phyloP scores from a whole-genome alignment of 768 basidiomycete genomes.

The Podaxis carcinomalis region DNA sequence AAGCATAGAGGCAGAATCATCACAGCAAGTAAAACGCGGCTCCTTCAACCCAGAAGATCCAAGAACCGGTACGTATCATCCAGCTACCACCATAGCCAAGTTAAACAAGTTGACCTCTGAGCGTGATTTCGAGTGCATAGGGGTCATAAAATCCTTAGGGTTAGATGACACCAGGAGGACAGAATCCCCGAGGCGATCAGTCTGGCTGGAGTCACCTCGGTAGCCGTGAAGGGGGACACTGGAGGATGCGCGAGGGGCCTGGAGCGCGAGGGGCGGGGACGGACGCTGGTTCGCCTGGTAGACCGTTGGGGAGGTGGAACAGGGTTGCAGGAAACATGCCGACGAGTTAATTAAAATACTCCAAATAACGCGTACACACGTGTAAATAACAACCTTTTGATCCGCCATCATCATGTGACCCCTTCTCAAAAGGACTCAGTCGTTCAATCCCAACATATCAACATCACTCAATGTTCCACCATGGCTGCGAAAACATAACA shows the following conservation, averaged over 20 bases:
- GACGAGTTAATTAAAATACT: background rate
- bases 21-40: background rate
- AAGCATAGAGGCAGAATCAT: background rate
- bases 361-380: slow-evolving; percentile 4
- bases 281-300: background rate
- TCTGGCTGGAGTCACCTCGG: slow-evolving; percentile 8
- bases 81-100: slow-evolving; percentile 5
- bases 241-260: background rate
- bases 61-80: background rate
- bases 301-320: background rate
- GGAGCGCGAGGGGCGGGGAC: background rate
- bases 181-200: slow-evolving; percentile 1
- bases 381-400: background rate
- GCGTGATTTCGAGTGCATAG: background rate
- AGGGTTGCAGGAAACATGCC: background rate
- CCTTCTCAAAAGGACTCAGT: no score
- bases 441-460: no score
- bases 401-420: background rate
- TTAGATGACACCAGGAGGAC: slow-evolving; percentile 10
- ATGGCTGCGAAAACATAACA: slow-evolving; percentile 62
- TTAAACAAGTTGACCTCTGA: background rate
- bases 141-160: background rate
- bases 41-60: background rate
- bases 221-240: slow-evolving; percentile 5
- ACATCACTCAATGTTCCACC: slow-evolving; percentile 46